Evolutionary conservation across 176 grass and related monocot genomes (phyloP), one percentile per base, ranked within the genome.

Genomic region (Triticum aestivum): DNA sequence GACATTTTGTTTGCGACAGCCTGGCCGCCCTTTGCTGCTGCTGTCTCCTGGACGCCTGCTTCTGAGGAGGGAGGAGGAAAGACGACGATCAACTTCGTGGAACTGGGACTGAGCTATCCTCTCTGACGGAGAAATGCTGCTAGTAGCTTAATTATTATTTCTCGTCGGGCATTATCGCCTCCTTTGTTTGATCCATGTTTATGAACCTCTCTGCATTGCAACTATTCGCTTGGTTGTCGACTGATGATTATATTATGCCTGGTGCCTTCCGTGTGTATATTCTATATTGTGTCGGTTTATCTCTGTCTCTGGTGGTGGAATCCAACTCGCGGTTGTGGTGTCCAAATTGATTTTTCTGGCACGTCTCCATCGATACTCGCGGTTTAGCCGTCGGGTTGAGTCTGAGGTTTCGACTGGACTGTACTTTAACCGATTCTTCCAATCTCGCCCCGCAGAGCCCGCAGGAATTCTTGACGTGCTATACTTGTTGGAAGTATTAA

Each of bases 11-110:
- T 88, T 73, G 33, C 10, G 29, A 91, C 90, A 91, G 90, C 78
- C 77, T 91, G 82, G 90, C 90, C 10, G 90, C 90, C 65, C 90
- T 91, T 23, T 91, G 86, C 82, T 91, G 90, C 78, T 91, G 90
- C 82, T 91, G 90, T 62, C 90, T 91, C 20, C 78, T 91, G 86
- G 90, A 91, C 54, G 90, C 90, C 78, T 91, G 90, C 82, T 88
- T 91, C 90, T 91, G 86, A 91, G 64, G 12, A 61, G 18, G 56
- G 54, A 59, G 23, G 4, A 3, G 29, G 51, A 45, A 76, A 52
- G 73, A 52, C 13, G 44, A 54, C 52, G 6, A 52, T 76, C 44
- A 67, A 21, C 4, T 1, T 59, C 68, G 11, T 59, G 2, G 13
- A 37, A 54, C 51, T 18, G 61, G 27, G 47, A 75, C 73, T 52